Conservation (phyloP, 768 basidiomycete genomes). For the Mycena crocata region DNA sequence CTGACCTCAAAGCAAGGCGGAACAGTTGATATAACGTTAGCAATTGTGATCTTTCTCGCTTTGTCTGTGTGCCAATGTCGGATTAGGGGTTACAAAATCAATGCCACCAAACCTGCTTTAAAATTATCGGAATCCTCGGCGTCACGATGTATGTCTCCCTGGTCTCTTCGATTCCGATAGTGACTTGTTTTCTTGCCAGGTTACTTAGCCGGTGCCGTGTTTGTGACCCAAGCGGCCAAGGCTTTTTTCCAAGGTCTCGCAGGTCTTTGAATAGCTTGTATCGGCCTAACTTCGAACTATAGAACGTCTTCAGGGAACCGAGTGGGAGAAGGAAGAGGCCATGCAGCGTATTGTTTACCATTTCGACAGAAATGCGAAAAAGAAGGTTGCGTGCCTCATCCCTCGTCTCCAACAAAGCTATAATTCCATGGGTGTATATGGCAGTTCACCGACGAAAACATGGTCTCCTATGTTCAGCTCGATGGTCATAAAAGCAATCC, state of each 20-base stretch:
- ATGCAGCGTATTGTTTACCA: constrained; percentile 32
- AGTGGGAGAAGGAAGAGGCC: constrained; percentile 34
- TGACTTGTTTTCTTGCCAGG: constrained; percentile 14
- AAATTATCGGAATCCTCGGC: constrained; percentile 32
- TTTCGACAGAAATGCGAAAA: constrained; percentile 39
- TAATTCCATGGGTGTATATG: neutral
- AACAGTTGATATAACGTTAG: constrained; percentile 37
- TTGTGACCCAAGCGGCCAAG: constrained; percentile 33
- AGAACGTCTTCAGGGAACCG: constrained; percentile 31
- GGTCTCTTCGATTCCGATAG: neutral
- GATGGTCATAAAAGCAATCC: constrained; percentile 32
- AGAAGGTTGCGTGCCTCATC: constrained; percentile 22
- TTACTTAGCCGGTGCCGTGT: constrained; percentile 38
- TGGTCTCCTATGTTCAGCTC: constrained; percentile 29
- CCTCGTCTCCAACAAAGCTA: neutral
- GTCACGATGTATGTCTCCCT: constrained; percentile 30
- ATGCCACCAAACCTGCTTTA: constrained; percentile 18
- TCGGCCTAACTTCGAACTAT: neutral
- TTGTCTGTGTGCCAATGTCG: neutral
- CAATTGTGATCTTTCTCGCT: neutral
- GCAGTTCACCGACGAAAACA: constrained; percentile 29
- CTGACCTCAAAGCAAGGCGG: constrained; percentile 16
- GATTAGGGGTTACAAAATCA: constrained; percentile 34
- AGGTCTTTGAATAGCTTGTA: neutral
- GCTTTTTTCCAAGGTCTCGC: constrained; percentile 27